These are phyloP conservation scores for Rostrohypoxylon terebratum DNA, from an alignment of 495 filamentous ascomycete species.

Conservation along the genomic window DNA sequence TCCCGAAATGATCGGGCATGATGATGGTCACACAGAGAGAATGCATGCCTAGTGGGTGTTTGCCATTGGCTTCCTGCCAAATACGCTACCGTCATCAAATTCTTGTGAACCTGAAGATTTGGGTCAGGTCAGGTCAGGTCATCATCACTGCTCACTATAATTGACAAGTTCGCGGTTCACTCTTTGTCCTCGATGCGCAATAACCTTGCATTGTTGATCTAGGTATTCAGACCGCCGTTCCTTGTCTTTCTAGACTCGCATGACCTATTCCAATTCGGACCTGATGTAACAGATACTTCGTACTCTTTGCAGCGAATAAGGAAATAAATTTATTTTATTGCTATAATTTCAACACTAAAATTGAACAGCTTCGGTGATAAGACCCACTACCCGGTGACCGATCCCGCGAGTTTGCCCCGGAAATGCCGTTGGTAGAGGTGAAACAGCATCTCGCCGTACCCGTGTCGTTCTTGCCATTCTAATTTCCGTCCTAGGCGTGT, in stretches of 20 bases:
- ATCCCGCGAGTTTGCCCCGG: constrained; percentile 10
- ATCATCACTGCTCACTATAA: neutral
- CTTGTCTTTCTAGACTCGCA: neutral
- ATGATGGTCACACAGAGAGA: neutral
- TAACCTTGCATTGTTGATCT: no score
- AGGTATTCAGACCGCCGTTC: constrained; percentile 27
- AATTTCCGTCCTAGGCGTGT: neutral
- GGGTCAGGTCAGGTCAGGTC: constrained; percentile 1
- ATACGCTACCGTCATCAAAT: neutral
- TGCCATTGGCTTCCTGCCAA: constrained; percentile 14
- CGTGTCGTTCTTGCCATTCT: neutral
- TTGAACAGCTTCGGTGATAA: constrained; percentile 20
- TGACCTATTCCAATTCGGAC: constrained; percentile 4
- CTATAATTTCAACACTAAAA: neutral
- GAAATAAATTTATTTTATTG: neutral
- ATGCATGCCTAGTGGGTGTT: neutral
- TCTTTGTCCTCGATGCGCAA: neutral
- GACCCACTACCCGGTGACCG: constrained; percentile 24
- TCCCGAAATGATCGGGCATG: constrained; percentile 1
- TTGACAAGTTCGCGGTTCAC: constrained; percentile 10
- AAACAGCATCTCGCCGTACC: neutral
- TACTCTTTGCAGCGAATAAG: constrained; percentile 7
- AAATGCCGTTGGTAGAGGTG: neutral
- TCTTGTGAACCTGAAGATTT: neutral
- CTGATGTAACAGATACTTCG: neutral